Base-by-base conservation (phyloP, 495 filamentous ascomycete species). In the Podospora comata region DNA sequence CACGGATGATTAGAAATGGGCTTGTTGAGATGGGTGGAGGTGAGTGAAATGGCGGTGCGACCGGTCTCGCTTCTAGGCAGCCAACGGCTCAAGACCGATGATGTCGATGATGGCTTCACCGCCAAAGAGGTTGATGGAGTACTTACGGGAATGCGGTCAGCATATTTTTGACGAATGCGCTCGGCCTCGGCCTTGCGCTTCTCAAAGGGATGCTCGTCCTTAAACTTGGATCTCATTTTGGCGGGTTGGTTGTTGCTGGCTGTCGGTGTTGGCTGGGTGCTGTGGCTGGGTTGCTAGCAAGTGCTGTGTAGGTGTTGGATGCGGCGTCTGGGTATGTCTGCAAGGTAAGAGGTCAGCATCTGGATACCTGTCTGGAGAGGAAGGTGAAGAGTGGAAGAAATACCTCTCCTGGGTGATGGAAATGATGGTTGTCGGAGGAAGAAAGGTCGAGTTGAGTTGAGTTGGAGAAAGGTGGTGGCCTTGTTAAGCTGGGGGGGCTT, bases 151-250 rank as follows among this genome's bases (percentile, higher is more conserved):
- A 99, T 99, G 74, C 95, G 93, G 80, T 99, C 95, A 70, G 91
- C 89, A 80, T 99, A 99, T 81, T 98, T 99, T 85, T 97, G 94
- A 70, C 96, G 93, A 76, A 97, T 97, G 75, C 95, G 93, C 85
- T 98, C 96, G 77, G 95, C 95, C 81, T 99, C 95, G 67, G 95
- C 95, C 91, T 97, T 97, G 81, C 90, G 89, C 90, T 99, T 98
- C 92, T 97, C 94, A 80, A 98, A 98, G 77, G 93, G 92, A 83
- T 97, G 95, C 89, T 98, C 95, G 89, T 99, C 95, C 91, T 98
- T 99, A 84, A 98, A 98, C 87, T 97, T 98, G 81, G 90, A 93
- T 75, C 93, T 89, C 93, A 97, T 96, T 70, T 79, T 94, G 84
- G 77, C 63, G 73, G 78, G 20, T 48, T 48, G 39, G 39, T 6